Percentiles rank a stretch among this genome's conserved stretches.
These are phyloP conservation scores for Ailanthus altissimus DNA, from an alignment of 345 rosid species.

Conservation along the genomic window DNA sequence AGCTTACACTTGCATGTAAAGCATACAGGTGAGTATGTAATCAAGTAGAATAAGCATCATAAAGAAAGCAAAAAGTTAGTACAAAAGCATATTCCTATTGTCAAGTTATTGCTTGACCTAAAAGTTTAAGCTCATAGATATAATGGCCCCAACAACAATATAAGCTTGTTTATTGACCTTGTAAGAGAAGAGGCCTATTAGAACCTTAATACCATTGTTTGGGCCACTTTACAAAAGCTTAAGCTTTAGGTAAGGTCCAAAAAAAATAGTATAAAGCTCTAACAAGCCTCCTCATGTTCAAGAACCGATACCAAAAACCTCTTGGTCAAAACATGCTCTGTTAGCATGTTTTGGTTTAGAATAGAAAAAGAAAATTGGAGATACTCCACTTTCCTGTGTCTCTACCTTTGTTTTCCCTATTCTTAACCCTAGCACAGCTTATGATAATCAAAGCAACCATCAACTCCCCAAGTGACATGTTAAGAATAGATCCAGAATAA, in stretches of 20 bases:
- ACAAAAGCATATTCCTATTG: not conserved
- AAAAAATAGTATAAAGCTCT: not conserved
- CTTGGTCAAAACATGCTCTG: not conserved
- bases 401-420: not conserved
- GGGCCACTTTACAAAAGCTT: not conserved
- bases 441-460: constrained; percentile 3
- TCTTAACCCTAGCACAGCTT: not conserved
- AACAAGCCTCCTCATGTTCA: not conserved
- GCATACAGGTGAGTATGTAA: constrained; percentile 20
- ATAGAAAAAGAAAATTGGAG: not conserved
- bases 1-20: constrained; percentile 32
- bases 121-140: not conserved
- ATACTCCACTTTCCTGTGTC: not conserved
- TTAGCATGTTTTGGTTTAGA: not conserved
- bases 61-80: not conserved
- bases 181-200: not conserved
- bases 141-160: not conserved
- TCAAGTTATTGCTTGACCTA: not conserved
- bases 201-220: not conserved
- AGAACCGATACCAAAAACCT: not conserved
- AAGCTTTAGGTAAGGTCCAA: not conserved
- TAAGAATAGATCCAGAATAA: not conserved
- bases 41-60: constrained; percentile 11
- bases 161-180: not conserved
- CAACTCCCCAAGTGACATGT: not conserved